Base-by-base conservation (phyloP, 2,329 filamentous ascomycete genomes). In the Colletotrichum horii region DNA sequence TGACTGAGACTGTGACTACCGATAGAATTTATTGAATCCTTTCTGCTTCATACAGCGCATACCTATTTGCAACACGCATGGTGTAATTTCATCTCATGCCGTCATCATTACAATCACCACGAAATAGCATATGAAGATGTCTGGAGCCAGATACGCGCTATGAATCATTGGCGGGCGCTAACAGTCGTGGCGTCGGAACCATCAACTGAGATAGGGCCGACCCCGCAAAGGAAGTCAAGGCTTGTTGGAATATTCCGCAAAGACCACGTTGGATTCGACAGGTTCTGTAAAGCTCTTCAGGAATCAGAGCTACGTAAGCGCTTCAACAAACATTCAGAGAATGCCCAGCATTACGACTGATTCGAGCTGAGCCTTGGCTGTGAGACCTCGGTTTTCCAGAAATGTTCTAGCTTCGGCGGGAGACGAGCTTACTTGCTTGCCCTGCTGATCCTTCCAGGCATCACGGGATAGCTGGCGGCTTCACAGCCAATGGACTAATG, bases 401-500 rank as follows among this genome's bases (percentile, higher is more conserved):
- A 55, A 6, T 14, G 48, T 67, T 67, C 48, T 67, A 67, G 65
- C 48, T 52, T 19, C 16, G 19, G 38, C 8, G 15, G 16, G 48
- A 67, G 65, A 48, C 48, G 64, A 66, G 38, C 64, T 26, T 19
- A 55, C 19, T 52, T 66, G 48, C 65, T 67, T 55, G 55, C 30
- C 48, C 22, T 30, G 28, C 16, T 56, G 48, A 36, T 56, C 22
- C 65, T 22, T 66, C 30, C 26, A 16, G 34, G 32, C 4, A 64
- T 64, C 8, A 64, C 36, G n/a, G 14, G 60, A 36, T 15, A 36
- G 3, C 6, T 30, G 28, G 9, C 19, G 19, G 24, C n/a, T 24
- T 36, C 32, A 43, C n/a, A 34, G 24, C 61, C 61, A 64, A 28
- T 43, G 12, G 4, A 22, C 32, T 26, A 16, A 22, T 11, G 32